Evolutionary conservation across 371 early-diverging fungal genomes (phyloP), one percentile per base, ranked within the genome.

Genomic region (Homolaphlyctis polyrhiza): DNA sequence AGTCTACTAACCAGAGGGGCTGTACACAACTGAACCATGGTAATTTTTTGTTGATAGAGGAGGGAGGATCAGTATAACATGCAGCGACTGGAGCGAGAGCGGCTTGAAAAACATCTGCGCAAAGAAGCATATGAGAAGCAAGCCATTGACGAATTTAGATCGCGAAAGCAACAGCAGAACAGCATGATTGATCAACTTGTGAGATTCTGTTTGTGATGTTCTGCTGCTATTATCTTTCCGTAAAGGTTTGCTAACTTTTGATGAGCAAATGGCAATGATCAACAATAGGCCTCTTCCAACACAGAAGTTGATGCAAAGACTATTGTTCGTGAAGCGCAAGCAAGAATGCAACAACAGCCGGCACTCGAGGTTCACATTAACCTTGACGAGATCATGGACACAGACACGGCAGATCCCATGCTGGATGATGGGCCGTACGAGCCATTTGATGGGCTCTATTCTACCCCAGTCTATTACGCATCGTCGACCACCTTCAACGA

Each of bases 91-190:
- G 72, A 70, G 48, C 60, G 64, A 21, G 79, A 78, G 57, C 64
- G 67, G 47, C 61, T 67, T 54, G 79, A 78, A 58, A 69, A 71
- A 57, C 32, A 61, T 32, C 67, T 68, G 14, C 70, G 79, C 29
- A 70, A 68, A 27, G 79, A 78, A 43, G 72, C 72, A 0, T 74
- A 73, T 61, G 62, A 69, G 48, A 54, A 70, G 32, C 72, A 72
- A 11, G 71, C 59, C 28, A 33, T 69, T 16, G 71, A 75, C 35
- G 73, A 75, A 50, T 64, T 66, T 5, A 65, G 65, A n/a, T 63
- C 63, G 8, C 71, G 68, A 52, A 54, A 65, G 57, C 55, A 64
- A 21, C 73, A 71, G 36, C 61, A 71, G 62, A 65, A 61, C 21
- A 66, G 68, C 27, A 49, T 78, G 32, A 72, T 78, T 32, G 48